Percentiles rank a stretch among this genome's conserved stretches.
These are phyloP conservation scores for Fusarium beomiforme DNA, from an alignment of 2,329 filamentous ascomycete genomes.

Conservation along the genomic window DNA sequence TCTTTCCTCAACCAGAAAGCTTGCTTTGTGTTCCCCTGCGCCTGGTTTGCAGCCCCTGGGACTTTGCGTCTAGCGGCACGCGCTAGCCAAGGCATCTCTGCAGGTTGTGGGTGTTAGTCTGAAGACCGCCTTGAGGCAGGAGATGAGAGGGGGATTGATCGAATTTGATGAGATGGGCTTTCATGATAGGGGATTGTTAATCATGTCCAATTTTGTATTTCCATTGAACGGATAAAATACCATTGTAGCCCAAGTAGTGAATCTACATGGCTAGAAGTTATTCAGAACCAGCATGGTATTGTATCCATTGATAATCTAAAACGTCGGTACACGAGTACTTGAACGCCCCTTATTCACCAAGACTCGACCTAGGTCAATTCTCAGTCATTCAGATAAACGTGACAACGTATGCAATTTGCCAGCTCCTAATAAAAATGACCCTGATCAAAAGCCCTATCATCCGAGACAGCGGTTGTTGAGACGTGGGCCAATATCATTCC, in stretches of 20 bases:
- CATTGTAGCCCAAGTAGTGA: not conserved
- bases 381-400: not conserved
- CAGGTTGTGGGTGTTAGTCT: conserved; percentile 33
- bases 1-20: conserved; percentile 5
- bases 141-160: conserved; percentile 18
- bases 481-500: conserved; percentile 35
- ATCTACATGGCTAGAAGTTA: not conserved
- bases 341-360: conserved; percentile 27
- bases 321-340: not conserved
- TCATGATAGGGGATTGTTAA: conserved; percentile 19
- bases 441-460: conserved; percentile 6
- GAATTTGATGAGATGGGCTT: conserved; percentile 17
- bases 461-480: conserved; percentile 7
- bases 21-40: not conserved
- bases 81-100: conserved; percentile 31
- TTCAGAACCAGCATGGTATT: not conserved
- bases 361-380: not conserved
- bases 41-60: conserved; percentile 18
- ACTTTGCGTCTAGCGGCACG: conserved; percentile 17
- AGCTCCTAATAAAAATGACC: conserved; percentile 9
- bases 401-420: conserved; percentile 16
- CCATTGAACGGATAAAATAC: not conserved
- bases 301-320: not conserved
- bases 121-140: conserved; percentile 20
- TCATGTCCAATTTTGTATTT: not conserved